Conservation (phyloP, 2,329 filamentous ascomycete species). For the Piedraia hortae region DNA sequence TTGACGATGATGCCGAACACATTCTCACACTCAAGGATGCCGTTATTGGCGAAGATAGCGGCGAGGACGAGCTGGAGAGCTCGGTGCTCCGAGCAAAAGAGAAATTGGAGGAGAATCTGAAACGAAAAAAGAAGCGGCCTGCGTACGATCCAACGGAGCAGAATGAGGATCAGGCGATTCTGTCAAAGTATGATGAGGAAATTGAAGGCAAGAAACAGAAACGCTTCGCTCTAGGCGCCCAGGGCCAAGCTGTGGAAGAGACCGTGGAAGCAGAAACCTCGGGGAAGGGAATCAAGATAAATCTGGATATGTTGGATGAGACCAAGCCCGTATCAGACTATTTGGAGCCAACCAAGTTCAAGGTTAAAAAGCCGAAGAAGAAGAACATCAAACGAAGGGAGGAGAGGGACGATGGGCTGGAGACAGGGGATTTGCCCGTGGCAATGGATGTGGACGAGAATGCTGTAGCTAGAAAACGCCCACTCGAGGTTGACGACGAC, state of each 20-base stretch:
- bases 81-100: slow-evolving; percentile 43
- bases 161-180: slow-evolving; percentile 35
- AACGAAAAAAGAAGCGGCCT: slow-evolving; percentile 70
- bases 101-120: slow-evolving; percentile 44
- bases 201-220: slow-evolving; percentile 74
- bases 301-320: slow-evolving; percentile 43
- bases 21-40: slow-evolving; percentile 85
- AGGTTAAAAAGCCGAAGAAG: slow-evolving; percentile 83
- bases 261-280: slow-evolving; percentile 27
- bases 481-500: slow-evolving; percentile 45
- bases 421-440: slow-evolving; percentile 11
- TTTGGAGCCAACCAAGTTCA: slow-evolving; percentile 59
- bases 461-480: slow-evolving; percentile 28
- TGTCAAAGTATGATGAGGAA: slow-evolving; percentile 88
- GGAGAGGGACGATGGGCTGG: slow-evolving; percentile 28
- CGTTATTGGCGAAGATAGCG: slow-evolving; percentile 51
- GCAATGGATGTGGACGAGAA: slow-evolving; percentile 49
- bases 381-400: slow-evolving; percentile 43
- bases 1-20: slow-evolving; percentile 53
- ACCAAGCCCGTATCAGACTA: slow-evolving; percentile 52
- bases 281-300: slow-evolving; percentile 41
- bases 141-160: slow-evolving; percentile 65
- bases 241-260: slow-evolving; percentile 42
- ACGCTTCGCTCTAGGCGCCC: slow-evolving; percentile 59
- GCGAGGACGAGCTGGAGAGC: slow-evolving; percentile 75